Evolutionary conservation across 345 rosid genomes (phyloP).

Genomic region (Triadica sebifera): DNA sequence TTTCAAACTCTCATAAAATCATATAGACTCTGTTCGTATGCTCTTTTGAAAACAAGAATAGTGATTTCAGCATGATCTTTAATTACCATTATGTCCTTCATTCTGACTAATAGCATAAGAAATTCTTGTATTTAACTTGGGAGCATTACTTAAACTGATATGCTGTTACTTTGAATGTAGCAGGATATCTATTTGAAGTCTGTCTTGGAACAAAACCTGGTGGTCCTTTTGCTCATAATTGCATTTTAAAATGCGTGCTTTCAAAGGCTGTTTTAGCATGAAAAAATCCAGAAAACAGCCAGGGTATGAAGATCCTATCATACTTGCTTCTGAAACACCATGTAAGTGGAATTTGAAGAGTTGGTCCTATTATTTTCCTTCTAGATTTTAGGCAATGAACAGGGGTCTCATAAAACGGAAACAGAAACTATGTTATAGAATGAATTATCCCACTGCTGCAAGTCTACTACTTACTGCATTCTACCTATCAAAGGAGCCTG

Average conservation of each 20-base stretch:
- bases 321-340: slow-evolving; percentile 74
- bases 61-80: background rate
- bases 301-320: slow-evolving; percentile 47
- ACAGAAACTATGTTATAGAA: background rate
- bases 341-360: slow-evolving; percentile 50
- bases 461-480: background rate
- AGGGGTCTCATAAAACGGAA: background rate
- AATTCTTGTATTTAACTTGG: background rate
- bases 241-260: slow-evolving; percentile 36
- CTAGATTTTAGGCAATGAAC: background rate
- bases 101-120: background rate
- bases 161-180: background rate
- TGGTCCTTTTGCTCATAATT: background rate
- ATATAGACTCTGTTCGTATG: background rate
- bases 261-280: slow-evolving; percentile 46
- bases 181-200: background rate
- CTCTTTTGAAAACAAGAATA: background rate
- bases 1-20: background rate
- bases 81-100: background rate
- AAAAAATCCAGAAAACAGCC: slow-evolving; percentile 31
- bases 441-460: background rate
- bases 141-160: background rate
- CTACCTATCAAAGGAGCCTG: background rate
- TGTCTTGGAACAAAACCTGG: background rate
- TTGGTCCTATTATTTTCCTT: background rate